phyloP scores from a whole-genome alignment of 768 basidiomycete genomes.

The Stropharia rugosoannulata region DNA sequence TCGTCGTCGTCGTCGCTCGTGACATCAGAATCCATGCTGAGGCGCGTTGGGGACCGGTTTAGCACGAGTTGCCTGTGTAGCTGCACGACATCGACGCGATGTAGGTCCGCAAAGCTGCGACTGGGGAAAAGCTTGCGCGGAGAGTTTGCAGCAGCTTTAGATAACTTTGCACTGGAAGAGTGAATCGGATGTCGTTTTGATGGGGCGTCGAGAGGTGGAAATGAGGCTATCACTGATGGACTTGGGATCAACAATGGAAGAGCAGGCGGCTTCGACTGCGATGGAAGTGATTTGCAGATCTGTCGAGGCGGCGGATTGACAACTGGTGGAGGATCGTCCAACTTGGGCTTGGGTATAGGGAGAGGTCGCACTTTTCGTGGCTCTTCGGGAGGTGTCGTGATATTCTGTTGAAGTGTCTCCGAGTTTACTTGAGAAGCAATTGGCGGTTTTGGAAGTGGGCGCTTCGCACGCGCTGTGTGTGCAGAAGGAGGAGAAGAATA shows the following conservation, averaged over 20 bases:
- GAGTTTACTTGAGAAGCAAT: not conserved
- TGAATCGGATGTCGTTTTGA: not conserved
- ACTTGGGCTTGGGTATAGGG: slow-evolving; percentile 11
- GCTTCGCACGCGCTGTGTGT: not conserved
- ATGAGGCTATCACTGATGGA: slow-evolving; percentile 5
- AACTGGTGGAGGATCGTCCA: not conserved
- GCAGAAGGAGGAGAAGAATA: not conserved
- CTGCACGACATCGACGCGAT: not conserved
- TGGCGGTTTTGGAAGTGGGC: not conserved
- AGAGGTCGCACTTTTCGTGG: slow-evolving; percentile 7
- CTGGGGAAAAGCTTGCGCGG: not conserved
- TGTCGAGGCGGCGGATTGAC: not conserved
- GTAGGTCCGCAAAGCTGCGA: slow-evolving; percentile 1
- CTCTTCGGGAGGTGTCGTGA: not conserved
- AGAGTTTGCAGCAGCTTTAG: not conserved
- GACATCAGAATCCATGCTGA: slow-evolving; percentile 1
- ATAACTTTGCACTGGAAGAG: not conserved
- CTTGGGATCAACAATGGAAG: not conserved
- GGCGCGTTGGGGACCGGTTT: not conserved
- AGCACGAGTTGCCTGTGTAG: slow-evolving; percentile 4
- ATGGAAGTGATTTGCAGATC: not conserved
- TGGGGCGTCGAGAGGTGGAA: not conserved
- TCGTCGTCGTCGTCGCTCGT: slow-evolving; percentile 13
- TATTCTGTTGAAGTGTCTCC: not conserved
- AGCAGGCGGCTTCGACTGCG: not conserved